These are phyloP conservation scores for Phoma sp. DNA, from an alignment of 2,329 filamentous ascomycete genomes.

Conservation along the genomic window DNA sequence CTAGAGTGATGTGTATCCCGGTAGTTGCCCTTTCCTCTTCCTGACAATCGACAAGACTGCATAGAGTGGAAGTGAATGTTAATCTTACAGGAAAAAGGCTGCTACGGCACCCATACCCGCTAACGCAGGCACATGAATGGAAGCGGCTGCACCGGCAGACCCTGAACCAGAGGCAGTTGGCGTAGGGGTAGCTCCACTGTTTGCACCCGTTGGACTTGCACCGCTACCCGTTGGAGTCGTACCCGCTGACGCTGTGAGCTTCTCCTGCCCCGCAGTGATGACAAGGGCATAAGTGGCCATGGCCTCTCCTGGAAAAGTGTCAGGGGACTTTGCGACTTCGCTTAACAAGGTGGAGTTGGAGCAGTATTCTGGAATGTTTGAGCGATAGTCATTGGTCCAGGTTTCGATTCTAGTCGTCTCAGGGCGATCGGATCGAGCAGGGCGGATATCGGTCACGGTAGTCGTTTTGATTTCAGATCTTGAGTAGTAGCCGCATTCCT, in stretches of 20 bases:
- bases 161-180: neutral
- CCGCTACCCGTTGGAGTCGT: neutral
- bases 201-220: neutral
- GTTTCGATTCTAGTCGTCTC: too few relatives aligned
- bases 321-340: neutral
- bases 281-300: neutral
- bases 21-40: too few relatives aligned
- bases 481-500: neutral
- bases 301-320: neutral
- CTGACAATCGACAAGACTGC: too few relatives aligned
- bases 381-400: too few relatives aligned
- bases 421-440: too few relatives aligned
- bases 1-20: too few relatives aligned
- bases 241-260: neutral
- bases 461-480: neutral
- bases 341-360: neutral
- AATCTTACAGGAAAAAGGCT: neutral
- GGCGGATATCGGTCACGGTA: too few relatives aligned
- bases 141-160: too few relatives aligned
- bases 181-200: neutral
- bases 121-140: neutral
- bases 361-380: neutral
- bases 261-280: neutral
- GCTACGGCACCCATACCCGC: neutral
- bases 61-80: too few relatives aligned